Evolutionary conservation across 2,329 filamentous ascomycete genomes (phyloP), one percentile per base, ranked within the genome.

Genomic region (Fusarium azukiicola): DNA sequence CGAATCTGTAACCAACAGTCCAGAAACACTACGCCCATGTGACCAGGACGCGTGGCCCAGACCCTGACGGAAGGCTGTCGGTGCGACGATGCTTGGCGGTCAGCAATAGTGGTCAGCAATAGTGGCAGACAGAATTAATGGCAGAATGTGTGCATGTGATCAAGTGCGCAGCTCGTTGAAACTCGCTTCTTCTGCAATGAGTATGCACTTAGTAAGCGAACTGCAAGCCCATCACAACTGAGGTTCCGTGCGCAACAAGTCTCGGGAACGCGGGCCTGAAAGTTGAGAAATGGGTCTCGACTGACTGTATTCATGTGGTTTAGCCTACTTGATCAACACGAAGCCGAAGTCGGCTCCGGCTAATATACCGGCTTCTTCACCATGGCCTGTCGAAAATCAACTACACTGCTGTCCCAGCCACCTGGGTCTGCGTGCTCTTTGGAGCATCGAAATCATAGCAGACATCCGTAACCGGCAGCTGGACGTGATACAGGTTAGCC

Each of bases 401-500:
- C 14, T 61, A 61, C 40, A 23, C 36, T 11, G n/a, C 36, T 14
- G 56, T 40, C n/a, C 56, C 56, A 40, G 56, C 56, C 14, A 40
- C 13, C 21, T n/a, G 23, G 9, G 21, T 19, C 46, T 67, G 44
- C 5, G 17, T 38, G 21, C 17, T 50, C 46, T 52, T 32, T 13
- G 36, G 44, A 13, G 32, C 38, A 40, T 78, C 69, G 71, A 46
- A 79, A 56, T 75, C 74, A 74, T 79, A 80, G 32, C 78, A 80
- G 47, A 75, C 63, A 52, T 80, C 71, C 12, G 74, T 73, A 47
- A 82, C 54, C 1, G 81, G 80, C 6, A 77, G 54, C 21, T 74
- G 70, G 19, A 74, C 68, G 32, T 71, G 79, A 67, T 82, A 81
- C 38, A 84, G 74, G 19, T 80, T 79, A 38, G 70, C 63, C 27